Evolutionary conservation across 2,329 filamentous ascomycete genomes (phyloP).

Genomic region (Trichoderma guizhouense): DNA sequence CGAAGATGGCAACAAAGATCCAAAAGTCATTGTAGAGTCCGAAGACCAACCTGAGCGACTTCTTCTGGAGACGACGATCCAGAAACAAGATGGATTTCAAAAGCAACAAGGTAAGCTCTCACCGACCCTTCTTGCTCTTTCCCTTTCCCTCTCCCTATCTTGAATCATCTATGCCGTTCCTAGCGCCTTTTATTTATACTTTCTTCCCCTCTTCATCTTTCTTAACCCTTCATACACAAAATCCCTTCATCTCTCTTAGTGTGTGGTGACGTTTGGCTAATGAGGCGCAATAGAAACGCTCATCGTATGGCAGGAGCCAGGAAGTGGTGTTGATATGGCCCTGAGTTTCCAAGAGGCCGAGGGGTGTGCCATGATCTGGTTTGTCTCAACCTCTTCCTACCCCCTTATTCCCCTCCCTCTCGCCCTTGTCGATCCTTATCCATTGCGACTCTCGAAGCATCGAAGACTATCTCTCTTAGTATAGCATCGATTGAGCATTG

Average conservation of each 20-base stretch:
- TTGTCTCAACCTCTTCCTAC: constrained; percentile 26
- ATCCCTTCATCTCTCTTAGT: not conserved
- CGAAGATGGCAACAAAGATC: constrained; percentile 68
- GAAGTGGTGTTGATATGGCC: constrained; percentile 88
- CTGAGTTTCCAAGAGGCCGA: constrained; percentile 97
- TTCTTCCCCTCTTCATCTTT: not conserved
- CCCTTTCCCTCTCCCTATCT: not conserved
- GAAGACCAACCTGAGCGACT: constrained; percentile 85
- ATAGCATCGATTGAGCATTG: not conserved
- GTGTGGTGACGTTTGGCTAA: constrained; percentile 19
- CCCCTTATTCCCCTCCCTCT: not conserved
- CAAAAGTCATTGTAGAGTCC: constrained; percentile 84
- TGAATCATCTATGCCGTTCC: not conserved
- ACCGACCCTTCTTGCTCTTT: not conserved
- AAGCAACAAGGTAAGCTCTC: constrained; percentile 80
- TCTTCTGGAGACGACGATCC: constrained; percentile 83
- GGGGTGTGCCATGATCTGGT: constrained; percentile 92
- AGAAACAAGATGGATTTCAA: constrained; percentile 93
- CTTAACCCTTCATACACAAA: not conserved
- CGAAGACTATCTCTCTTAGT: not conserved
- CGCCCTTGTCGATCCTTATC: not conserved
- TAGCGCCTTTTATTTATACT: not conserved
- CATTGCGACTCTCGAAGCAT: not conserved
- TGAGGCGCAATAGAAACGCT: constrained; percentile 68
- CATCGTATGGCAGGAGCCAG: constrained; percentile 92